These are phyloP conservation scores for Lantana camara DNA, from an alignment of 257 asterid genomes.

Conservation along the genomic window DNA sequence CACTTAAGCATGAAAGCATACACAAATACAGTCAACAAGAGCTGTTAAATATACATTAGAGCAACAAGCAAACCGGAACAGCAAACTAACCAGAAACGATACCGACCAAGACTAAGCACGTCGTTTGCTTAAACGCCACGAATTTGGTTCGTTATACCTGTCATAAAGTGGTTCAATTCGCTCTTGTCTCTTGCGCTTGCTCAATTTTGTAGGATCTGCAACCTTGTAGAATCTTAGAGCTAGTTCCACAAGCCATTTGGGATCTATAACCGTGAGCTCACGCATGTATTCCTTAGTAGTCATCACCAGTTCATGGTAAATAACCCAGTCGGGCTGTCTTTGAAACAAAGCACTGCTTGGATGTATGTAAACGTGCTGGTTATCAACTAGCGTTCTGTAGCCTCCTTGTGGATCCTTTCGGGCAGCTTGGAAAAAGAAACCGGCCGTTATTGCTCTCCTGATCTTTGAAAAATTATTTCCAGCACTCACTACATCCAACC, in stretches of 20 bases:
- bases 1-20: too few relatives aligned
- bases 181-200: constrained; percentile 98
- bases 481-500: constrained; percentile 80
- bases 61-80: constrained; percentile 11
- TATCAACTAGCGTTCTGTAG: constrained; percentile 80
- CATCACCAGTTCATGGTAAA: constrained; percentile 92
- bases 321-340: constrained; percentile 97
- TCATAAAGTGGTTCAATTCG: constrained; percentile 93
- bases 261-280: constrained; percentile 86
- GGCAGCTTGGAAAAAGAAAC: constrained; percentile 90
- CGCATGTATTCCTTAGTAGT: constrained; percentile 98
- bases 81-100: constrained; percentile 28
- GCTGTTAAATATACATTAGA: too few relatives aligned
- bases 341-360: constrained; percentile 96
- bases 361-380: constrained; percentile 90
- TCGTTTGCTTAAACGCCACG: constrained; percentile 96
- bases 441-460: constrained; percentile 88
- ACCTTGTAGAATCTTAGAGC: constrained; percentile 93
- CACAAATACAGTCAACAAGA: too few relatives aligned
- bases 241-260: constrained; percentile 94
- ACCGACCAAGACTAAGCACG: constrained; percentile 57
- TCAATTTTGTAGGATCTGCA: constrained; percentile 88
- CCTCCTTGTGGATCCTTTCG: constrained; percentile 97
- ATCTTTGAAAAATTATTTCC: constrained; percentile 85
- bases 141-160: constrained; percentile 90